Evolutionary conservation across 2,329 filamentous ascomycete genomes (phyloP), one percentile per base, ranked within the genome.

Genomic region (Ampelomyces quisqualis): DNA sequence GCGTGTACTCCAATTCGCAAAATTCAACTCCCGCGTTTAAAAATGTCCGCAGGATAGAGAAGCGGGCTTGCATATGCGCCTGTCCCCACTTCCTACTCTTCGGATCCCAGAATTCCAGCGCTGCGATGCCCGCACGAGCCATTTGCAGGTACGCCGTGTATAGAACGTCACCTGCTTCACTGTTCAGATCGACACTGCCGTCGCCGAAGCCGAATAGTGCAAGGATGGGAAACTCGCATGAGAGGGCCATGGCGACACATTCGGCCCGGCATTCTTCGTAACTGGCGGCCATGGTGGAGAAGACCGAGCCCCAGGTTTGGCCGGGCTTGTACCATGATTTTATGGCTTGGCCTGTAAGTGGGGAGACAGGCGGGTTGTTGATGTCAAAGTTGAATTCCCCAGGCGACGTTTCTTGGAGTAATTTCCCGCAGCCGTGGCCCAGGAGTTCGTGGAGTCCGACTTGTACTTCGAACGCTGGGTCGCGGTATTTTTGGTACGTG

Each of bases 221-320:
- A 14, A 97, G 78, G 34, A 94, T 88, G 8, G 82, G 78, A 63
- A 95, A 95, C 60, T 96, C 90, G 69, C 90, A 95, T 61, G 84
- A 82, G 4, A 97, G 76, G 28, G 83, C 84, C 90, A 96, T 95
- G 36, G 90, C 91, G 8, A 96, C 90, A 58, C 90, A 86, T 67
- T 97, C 91, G 4, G 91, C 91, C 40, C 91, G 84, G 67, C 91
- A 97, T 70, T 97, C 91, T 70, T 97, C 91, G 61, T 95, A 96
- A 11, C 85, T 88, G 3, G 86, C 88, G 24, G 90, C 89, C 50
- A 94, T 81, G 46, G 86, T 81, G 18, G 90, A 90, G 62, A 97
- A 97, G 0, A 95, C 88, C 4, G 85, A 89, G 40, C 88, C 87
- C 90, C 90, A 97, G 0, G 91, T 97, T 70, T 96, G 88, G 2